Evolutionary conservation across 2,329 filamentous ascomycete species (phyloP), one percentile per base, ranked within the genome.

Genomic region (Fusarium temperatum): DNA sequence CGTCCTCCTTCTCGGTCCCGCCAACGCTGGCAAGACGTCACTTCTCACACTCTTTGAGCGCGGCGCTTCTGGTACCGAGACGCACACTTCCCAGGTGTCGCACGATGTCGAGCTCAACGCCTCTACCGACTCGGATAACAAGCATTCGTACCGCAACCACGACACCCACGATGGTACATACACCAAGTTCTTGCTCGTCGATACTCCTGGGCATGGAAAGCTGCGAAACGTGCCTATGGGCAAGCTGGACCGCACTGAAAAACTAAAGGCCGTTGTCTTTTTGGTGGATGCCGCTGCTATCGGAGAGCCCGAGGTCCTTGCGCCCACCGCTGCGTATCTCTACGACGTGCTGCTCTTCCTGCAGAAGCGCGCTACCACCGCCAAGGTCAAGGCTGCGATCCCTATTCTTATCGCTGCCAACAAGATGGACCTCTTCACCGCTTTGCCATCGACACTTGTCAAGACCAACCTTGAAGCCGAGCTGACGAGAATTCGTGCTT

Each of bases 171-270:
- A 85, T 62, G 85, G 87, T 64, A 84, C 83, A 58, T 90, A 92
- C 80, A 91, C 89, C 74, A 92, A 91, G 80, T 94, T 96, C 81
- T 85, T 93, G 45, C 85, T 98, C 39, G 85, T 94, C 79, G 96
- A 99, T 84, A 98, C 96, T 2, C 96, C 96, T 0, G 96, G 96
- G 44, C 96, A 99, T 85, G 95, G 94, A 78, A 99, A 99, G 84
- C 90, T 99, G 67, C 94, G 96, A 69, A 89, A 90, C 77, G 86
- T 90, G 74, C 91, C 93, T 8, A 86, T 93, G 66, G 82, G 86
- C 47, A 85, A 83, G 60, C 83, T 92, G 32, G 79, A 75, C 65
- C 80, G 74, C 68, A 78, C 78, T 38, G 80, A 83, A 58, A 88
- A 89, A 73, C 84, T 96, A 54, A 89, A 89, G 45, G 95, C 93